Evolutionary conservation across 192 early-diverging fungal genomes (phyloP), one percentile per base, ranked within the genome.

Genomic region (Paraglomus occultum): DNA sequence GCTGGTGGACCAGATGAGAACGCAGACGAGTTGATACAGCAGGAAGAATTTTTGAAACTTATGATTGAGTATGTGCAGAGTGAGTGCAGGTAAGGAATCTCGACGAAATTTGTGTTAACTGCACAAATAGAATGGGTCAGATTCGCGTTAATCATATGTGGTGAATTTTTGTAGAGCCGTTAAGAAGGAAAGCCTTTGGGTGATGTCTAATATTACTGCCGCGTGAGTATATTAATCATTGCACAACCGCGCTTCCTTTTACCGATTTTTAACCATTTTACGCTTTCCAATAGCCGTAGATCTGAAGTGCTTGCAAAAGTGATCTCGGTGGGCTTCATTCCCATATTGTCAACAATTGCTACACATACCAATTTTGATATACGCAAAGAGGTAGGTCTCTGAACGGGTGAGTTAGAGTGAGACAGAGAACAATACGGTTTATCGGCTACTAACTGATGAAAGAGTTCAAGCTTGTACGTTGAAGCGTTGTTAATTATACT

Each of bases 131-230:
- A 2, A 6, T 4, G 5, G 42, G 6, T 62, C 15, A 0, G 15
- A 15, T 8, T 49, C 15, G 51, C 15, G 51, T 17, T 17, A 73
- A 9, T 17, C 23, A 64, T 23, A 43, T 12, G 1, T 47, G 20
- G 4, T 51, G 22, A 52, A 38, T n/a, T 22, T 50, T 39, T 31
- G 5, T 79, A 85, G 84, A 67, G 75, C 85, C 0, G 81, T 91
- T 20, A 87, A 88, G 64, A 91, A 88, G 66, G 90, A 91, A 69
- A 78, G 82, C 15, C 78, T 91, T 47, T 89, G 90, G 88, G 82
- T 89, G 5, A 73, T 91, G 72, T 88, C 87, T 8, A 89, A 86
- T 57, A 81, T 90, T 51, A 90, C 90, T 0, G 86, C 88, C 5
- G 70, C 74, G 67, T 80, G 69, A 74, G 66, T 70, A 43, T 47